Evolutionary conservation across 1,284 basidiomycete species (phyloP), one percentile per base, ranked within the genome.

Genomic region (Sporisorium reilianum): DNA sequence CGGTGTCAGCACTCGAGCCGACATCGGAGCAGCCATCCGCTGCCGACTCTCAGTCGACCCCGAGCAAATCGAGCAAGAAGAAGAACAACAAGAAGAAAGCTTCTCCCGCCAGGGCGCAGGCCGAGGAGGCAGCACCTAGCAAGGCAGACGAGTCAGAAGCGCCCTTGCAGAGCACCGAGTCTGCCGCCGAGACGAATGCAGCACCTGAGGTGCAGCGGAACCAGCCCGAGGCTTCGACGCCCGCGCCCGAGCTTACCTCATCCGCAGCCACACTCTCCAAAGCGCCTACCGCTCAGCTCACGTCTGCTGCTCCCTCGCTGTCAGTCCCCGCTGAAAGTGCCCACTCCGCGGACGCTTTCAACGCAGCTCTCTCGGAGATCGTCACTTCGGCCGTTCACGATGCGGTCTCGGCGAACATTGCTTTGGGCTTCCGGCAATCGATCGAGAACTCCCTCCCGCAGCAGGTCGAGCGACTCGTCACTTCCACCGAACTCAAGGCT

Each of bases 391-490:
- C 64, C 3, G 56, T 73, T 7, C 55, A 61, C 28, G 50, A 59
- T 6, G 61, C 54, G 8, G 42, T 63, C 44, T 56, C 65, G 10
- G 52, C 51, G 42, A 55, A 60, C 42, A 25, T 68, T 28, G 41
- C 41, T 16, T 46, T 20, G 0, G 51, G 53, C 41, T 55, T 73
- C 61, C 55, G 55, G 25, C 44, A 58, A 8, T 55, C 53, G 20
- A 48, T 77, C 40, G 41, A 60, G 22, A 23, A 32, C n/a, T 20
- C 55, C 22, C 41, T 77, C 3, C 66, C 75, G 36, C 45, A 53
- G 20, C 63, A 79, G 58, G 38, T 79, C 14, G 66, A 79, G 40
- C 56, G 53, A 6, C 59, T 75, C 46, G 44, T 79, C 56, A 41
- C 52, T 16, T 57, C 64, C 8, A 72, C 70, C 25, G 66, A 67